These are phyloP conservation scores for Cladosporium oxysporum DNA, from an alignment of 2,329 filamentous ascomycete species.

Conservation along the genomic window DNA sequence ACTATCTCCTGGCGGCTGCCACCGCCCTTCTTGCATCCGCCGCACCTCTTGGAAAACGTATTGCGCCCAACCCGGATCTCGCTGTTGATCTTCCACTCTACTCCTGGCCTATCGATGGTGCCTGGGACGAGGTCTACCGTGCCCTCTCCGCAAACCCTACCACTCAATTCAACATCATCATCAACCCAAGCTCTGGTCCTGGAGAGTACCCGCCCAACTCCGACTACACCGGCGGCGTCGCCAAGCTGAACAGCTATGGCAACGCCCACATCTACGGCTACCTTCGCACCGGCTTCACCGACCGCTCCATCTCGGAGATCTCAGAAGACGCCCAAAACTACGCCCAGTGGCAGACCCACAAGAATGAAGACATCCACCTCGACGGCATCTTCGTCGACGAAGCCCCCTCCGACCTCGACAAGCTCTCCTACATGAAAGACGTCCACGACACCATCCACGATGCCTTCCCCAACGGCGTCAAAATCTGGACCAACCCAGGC, in stretches of 20 bases:
- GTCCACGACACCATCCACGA: conserved; percentile 17
- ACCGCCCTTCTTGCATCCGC: conserved; percentile 11
- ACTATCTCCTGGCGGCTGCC: conserved; percentile 7
- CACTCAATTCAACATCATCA: conserved; percentile 34
- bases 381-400: conserved; percentile 37
- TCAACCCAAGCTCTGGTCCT: conserved; percentile 35
- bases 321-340: conserved; percentile 27
- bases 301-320: conserved; percentile 27
- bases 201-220: conserved; percentile 27
- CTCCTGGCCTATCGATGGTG: conserved; percentile 31
- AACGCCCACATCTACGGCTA: conserved; percentile 36
- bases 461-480: conserved; percentile 9
- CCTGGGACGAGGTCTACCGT: conserved; percentile 31
- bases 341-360: conserved; percentile 22
- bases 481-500: conserved; percentile 22
- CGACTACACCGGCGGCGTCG: conserved; percentile 30
- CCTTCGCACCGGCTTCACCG: conserved; percentile 32
- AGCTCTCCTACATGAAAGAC: conserved; percentile 20
- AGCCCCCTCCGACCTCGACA: conserved; percentile 24
- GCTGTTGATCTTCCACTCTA: conserved; percentile 32
- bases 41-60: conserved; percentile 15
- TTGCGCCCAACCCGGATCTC: conserved; percentile 20
- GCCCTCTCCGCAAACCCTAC: conserved; percentile 29
- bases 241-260: conserved; percentile 28
- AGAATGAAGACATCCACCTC: conserved; percentile 28